Evolutionary conservation across 139 green algal species (phyloP).

Genomic region (Pseudopediastrum boryanum): DNA sequence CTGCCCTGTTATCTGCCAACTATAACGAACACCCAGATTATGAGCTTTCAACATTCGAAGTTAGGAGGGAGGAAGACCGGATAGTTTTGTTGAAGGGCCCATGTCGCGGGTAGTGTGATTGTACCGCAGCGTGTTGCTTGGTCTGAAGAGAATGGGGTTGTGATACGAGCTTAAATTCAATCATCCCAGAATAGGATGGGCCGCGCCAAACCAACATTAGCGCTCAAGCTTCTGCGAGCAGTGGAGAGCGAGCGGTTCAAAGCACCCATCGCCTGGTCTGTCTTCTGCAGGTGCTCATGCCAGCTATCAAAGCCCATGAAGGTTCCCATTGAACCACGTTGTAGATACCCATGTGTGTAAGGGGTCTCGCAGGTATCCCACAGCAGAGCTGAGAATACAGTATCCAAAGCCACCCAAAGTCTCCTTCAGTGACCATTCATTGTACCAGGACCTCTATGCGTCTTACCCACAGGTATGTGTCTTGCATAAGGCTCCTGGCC

Average conservation of each 20-base stretch:
- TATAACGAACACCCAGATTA: no score
- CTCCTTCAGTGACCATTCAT: background rate
- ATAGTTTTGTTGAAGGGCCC: no score
- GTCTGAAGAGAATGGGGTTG: no score
- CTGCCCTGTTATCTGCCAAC: no score
- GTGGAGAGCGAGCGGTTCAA: constrained; percentile 21
- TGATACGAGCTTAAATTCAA: no score
- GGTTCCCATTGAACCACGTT: background rate
- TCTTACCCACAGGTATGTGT: constrained; percentile 15
- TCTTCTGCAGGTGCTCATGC: constrained; percentile 18
- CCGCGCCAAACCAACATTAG: constrained; percentile 5
- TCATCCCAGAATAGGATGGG: no score
- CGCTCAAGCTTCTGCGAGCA: constrained; percentile 24
- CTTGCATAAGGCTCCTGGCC: no score
- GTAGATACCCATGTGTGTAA: background rate
- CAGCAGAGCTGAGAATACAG: constrained; percentile 32
- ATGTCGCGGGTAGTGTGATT: no score
- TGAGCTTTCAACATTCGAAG: no score
- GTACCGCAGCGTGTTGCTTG: no score
- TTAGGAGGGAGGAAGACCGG: no score
- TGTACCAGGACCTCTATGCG: background rate
- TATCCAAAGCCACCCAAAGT: constrained; percentile 19
- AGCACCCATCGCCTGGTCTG: constrained; percentile 11
- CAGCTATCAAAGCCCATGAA: background rate
- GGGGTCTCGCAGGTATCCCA: constrained; percentile 4